These are phyloP conservation scores for Mercurialis annua DNA, from an alignment of 345 rosid species.

Conservation along the genomic window DNA sequence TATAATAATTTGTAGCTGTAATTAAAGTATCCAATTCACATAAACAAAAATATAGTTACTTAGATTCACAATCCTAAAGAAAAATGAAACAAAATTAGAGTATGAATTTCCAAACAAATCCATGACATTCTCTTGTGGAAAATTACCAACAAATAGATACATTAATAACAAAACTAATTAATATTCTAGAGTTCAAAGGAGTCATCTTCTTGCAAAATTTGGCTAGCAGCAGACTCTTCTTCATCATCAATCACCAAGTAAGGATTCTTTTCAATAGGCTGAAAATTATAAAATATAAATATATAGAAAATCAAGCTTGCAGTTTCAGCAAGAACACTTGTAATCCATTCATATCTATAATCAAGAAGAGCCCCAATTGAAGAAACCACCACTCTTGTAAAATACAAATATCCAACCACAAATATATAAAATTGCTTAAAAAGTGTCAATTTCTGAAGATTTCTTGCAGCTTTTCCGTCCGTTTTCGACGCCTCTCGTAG, in stretches of 20 bases:
- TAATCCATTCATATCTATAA: constrained; percentile 40
- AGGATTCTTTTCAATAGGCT: constrained; percentile 49
- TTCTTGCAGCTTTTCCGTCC: constrained; percentile 45
- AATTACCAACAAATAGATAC: no score
- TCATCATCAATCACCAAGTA: constrained; percentile 42
- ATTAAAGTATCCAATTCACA: no score
- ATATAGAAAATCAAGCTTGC: constrained; percentile 48
- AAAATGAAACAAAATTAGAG: no score
- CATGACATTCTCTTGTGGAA: no score
- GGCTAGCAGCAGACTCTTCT: constrained; percentile 36
- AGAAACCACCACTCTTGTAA: constrained; percentile 45
- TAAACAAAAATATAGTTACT: no score
- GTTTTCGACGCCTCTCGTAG: constrained; percentile 45
- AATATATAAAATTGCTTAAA: constrained; percentile 50
- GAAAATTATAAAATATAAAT: constrained; percentile 43
- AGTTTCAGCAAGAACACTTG: constrained; percentile 31
- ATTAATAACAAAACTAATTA: no score
- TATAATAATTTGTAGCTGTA: no score
- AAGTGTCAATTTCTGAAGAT: constrained; percentile 44
- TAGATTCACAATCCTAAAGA: no score
- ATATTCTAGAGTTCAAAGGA: constrained; percentile 36
- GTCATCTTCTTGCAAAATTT: constrained; percentile 37
- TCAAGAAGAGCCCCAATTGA: constrained; percentile 30
- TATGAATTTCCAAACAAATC: no score
- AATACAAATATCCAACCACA: constrained; percentile 43